Base-by-base conservation (phyloP, 352 stramenopile species). In the Pythium utonaiense region DNA sequence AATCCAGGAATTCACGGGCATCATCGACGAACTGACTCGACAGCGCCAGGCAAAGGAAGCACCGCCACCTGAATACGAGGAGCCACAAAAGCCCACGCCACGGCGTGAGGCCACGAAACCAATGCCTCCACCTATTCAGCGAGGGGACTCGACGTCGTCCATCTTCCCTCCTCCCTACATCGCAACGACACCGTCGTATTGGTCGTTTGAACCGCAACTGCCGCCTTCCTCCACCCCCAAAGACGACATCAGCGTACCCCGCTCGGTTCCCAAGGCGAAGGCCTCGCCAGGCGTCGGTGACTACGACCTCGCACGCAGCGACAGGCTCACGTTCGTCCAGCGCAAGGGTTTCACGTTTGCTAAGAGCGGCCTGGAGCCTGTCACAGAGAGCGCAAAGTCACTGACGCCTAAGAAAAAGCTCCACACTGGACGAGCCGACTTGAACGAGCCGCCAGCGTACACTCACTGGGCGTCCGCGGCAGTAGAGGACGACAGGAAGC, bases 261-360 rank as follows among this genome's bases (percentile, higher is more conserved):
- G 47, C n/a, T 66, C 50, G 14, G 24, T 58, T n/a, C 19, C 38
- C 1, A 69, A 64, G 34, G 22, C 27, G n/a, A 53, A 36, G n/a
- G 30, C 33, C 9, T 64, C 59, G 4, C 47, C 57, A 66, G 75
- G 77, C 22, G 77, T 85, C n/a, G 73, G 79, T 3, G 59, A 62
- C 47, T 89, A 89, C 45, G 68, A 89, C 47, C 54, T 86, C 14
- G 34, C 68, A 7, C 65, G 70, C 2, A 70, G 75, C n/a, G 73
- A 87, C 6, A 74, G 53, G 21, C 54, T 76, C n/a, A 83, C 61
- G 12, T 82, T 80, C 40, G 69, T 73, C 25, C 71, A 77, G 41
- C 55, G 60, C 40, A 54, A 59, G 13, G 71, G 71, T 10, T 69
- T 69, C 50, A 81, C 73, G 16, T 89, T 87, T 49, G 55, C 63